Evolutionary conservation across 108 stramenopile genomes (phyloP).

Genomic region (Pseudonitzschia pungens): DNA sequence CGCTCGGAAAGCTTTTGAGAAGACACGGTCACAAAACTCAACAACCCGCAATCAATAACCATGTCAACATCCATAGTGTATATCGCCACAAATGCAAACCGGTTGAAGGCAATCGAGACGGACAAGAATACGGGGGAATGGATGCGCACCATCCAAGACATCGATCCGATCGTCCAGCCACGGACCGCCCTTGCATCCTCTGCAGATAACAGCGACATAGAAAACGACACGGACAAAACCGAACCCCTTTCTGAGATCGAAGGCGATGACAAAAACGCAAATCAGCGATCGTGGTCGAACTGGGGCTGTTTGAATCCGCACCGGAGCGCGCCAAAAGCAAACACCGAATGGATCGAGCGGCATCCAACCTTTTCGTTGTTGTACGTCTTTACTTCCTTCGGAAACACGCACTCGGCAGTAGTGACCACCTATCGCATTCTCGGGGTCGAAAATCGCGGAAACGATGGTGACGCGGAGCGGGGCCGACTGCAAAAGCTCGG

Average conservation of each 20-base stretch:
- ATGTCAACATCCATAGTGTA: constrained; percentile 22
- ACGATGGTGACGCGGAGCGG: background rate
- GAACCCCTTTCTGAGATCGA: background rate
- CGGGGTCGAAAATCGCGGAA: background rate
- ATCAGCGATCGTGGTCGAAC: background rate
- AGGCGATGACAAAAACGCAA: background rate
- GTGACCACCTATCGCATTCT: constrained; percentile 33
- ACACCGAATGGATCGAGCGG: constrained; percentile 28
- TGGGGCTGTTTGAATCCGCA: background rate
- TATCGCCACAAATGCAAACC: constrained; percentile 21
- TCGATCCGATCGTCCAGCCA: constrained; percentile 21
- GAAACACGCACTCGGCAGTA: background rate
- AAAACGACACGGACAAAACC: background rate
- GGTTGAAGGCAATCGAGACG: constrained; percentile 19
- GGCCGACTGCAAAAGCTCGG: constrained; percentile 24
- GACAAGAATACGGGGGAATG: constrained; percentile 17
- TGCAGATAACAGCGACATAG: background rate
- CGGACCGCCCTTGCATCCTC: background rate
- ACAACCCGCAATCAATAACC: background rate
- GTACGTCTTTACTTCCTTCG: constrained; percentile 26
- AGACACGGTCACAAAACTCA: too few relatives aligned
- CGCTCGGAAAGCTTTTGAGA: too few relatives aligned
- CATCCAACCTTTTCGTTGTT: constrained; percentile 29
- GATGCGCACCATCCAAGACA: constrained; percentile 17
- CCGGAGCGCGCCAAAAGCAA: background rate